Conservation (phyloP, 495 filamentous ascomycete species). For the Penicillium paradoxum region DNA sequence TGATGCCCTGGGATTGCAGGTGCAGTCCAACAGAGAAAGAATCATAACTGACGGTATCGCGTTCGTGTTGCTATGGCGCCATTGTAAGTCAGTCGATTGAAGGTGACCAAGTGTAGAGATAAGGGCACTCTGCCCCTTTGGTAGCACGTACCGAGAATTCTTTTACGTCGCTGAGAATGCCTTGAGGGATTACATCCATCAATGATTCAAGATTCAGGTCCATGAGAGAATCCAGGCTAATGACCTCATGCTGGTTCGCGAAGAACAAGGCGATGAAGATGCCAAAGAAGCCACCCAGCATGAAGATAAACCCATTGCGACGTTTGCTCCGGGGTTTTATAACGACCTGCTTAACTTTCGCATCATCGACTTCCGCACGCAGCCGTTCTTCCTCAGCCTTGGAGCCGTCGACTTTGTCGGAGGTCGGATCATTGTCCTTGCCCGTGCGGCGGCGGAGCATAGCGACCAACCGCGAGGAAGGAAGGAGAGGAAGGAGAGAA, state of each 20-base stretch:
- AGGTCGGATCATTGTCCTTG: conserved; percentile 30
- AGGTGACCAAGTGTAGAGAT: neutral
- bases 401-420: conserved; percentile 11
- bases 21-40: conserved; percentile 86
- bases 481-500: neutral
- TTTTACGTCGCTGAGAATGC: conserved; percentile 74
- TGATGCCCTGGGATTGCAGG: conserved; percentile 72
- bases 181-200: conserved; percentile 76
- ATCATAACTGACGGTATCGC: conserved; percentile 85
- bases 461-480: conserved; percentile 17
- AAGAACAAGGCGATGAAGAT: conserved; percentile 78
- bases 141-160: conserved; percentile 64
- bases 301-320: conserved; percentile 72
- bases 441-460: conserved; percentile 42
- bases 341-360: conserved; percentile 38
- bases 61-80: conserved; percentile 63
- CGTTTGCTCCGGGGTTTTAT: conserved; percentile 58
- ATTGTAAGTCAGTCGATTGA: neutral
- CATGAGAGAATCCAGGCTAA: conserved; percentile 72
- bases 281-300: conserved; percentile 78
- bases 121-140: neutral
- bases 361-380: conserved; percentile 20
- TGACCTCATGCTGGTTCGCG: conserved; percentile 75
- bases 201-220: conserved; percentile 80
- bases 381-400: conserved; percentile 23